Conservation (phyloP, 2,329 filamentous ascomycete genomes). For the Apiospora rasikravindrae region DNA sequence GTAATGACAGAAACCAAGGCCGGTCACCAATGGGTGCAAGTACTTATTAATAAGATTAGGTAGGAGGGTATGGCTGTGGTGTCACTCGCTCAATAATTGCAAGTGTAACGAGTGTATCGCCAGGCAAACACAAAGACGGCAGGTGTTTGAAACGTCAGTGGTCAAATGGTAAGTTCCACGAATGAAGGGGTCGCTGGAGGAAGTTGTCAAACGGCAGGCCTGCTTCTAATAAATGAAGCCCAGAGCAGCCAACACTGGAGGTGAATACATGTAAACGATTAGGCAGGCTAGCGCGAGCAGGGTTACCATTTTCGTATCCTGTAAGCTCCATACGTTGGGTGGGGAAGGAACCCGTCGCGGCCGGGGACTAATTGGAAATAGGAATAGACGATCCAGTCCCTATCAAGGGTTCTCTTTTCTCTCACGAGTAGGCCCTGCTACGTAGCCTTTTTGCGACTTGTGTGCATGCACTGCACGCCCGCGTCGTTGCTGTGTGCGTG, state of each 20-base stretch:
- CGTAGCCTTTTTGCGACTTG: neutral
- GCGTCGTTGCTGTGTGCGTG: neutral
- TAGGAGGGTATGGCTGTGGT: neutral
- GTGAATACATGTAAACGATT: neutral
- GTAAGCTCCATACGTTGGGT: neutral
- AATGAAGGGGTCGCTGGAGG: neutral
- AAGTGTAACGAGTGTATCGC: neutral
- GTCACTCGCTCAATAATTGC: neutral
- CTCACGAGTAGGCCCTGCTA: neutral
- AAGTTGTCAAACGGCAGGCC: conserved; percentile 5
- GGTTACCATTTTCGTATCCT: neutral
- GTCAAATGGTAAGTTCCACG: neutral
- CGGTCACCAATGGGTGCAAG: neutral
- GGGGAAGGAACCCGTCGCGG: neutral
- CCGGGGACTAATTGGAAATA: conserved; percentile 1
- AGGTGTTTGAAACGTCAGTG: neutral
- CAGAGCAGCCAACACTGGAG: neutral
- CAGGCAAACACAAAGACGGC: neutral
- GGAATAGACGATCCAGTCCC: neutral
- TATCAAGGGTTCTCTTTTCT: neutral
- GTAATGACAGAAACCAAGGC: neutral
- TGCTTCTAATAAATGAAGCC: conserved; percentile 17
- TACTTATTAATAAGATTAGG: neutral
- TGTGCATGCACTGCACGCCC: neutral
- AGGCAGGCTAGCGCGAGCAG: neutral